Conservation (phyloP, 1,284 basidiomycete genomes). For the Mycosarcoma maydis region DNA sequence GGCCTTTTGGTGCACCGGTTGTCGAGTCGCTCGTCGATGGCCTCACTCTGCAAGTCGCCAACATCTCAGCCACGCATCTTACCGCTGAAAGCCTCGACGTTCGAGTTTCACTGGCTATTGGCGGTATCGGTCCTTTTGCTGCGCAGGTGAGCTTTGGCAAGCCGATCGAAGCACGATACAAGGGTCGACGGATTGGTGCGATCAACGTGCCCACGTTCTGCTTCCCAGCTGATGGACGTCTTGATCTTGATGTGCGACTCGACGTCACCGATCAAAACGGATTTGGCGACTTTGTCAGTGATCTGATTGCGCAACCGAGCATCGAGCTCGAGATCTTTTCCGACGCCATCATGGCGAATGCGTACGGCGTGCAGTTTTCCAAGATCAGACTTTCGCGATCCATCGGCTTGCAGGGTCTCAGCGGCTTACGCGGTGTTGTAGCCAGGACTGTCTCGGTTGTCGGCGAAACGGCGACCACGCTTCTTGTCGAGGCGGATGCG, state of each 20-base stretch:
- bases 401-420: constrained; percentile 77
- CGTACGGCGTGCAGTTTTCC: constrained; percentile 77
- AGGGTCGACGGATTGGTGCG: constrained; percentile 74
- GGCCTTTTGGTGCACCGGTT: constrained; percentile 71
- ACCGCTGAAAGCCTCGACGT: constrained; percentile 63
- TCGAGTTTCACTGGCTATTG: constrained; percentile 52
- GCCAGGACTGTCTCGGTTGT: constrained; percentile 73
- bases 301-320: constrained; percentile 74
- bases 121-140: constrained; percentile 68
- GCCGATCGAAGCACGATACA: constrained; percentile 73
- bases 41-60: constrained; percentile 72
- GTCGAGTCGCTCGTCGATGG: constrained; percentile 76
- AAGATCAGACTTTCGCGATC: constrained; percentile 74
- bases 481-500: constrained; percentile 76
- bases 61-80: constrained; percentile 74
- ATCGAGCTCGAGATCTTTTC: constrained; percentile 79
- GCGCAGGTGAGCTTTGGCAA: constrained; percentile 68
- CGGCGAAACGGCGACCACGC: constrained; percentile 75
- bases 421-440: constrained; percentile 72
- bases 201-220: constrained; percentile 76
- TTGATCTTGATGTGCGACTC: constrained; percentile 68
- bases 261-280: constrained; percentile 52
- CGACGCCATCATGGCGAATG: constrained; percentile 73
- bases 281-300: constrained; percentile 76
- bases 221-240: constrained; percentile 75